Base-by-base conservation (phyloP, 345 rosid genomes). In the Aethionema arabicum region DNA sequence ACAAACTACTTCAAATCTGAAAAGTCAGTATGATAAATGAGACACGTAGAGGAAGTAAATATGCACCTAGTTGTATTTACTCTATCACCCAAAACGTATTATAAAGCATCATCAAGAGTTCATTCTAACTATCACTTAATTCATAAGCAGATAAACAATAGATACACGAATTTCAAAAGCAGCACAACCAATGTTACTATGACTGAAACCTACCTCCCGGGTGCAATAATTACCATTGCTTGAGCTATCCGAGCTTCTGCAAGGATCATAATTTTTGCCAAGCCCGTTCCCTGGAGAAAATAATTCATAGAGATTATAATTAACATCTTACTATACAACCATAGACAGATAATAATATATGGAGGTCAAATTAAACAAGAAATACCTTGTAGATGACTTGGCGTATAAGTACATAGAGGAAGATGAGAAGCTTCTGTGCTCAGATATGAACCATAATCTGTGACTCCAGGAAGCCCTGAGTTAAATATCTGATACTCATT, bases 401-500 rank as follows among this genome's bases (percentile, higher is more conserved):
- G 53, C 27, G 68, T 30, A 43, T 49, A 56, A 57, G 60, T 11
- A 44, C 7, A 8, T 6, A 43, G 35, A 53, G 77, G 73, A 46
- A 61, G 56, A 29, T 74, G 51, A 55, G 77, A 67, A 52, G 61
- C 59, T 49, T 61, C 70, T 65, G 43, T 61, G 56, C 68, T 58
- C 58, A 56, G 61, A 65, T 51, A 49, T 44, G 75, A 59, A 66
- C 73, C 78, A 68, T 35, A 55, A 69, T 67, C 72, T 58, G 76
- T 37, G 77, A 44, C 80, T 48, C 70, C 80, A 63, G 73, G 61
- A 33, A 42, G 42, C 71, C 69, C 82, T 46, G 80, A 59, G 73
- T 60, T 39, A 39, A 83, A 82, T 87, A 86, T 78, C 97, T 90
- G 97, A 84, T 74, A 63, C 97, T 90, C 83, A 85, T 79, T 70